A percentile compares a stretch with the other conserved stretches of the same genome.
phyloP scores from a whole-genome alignment of 2,329 filamentous ascomycete species.

The Beauveria sp. region DNA sequence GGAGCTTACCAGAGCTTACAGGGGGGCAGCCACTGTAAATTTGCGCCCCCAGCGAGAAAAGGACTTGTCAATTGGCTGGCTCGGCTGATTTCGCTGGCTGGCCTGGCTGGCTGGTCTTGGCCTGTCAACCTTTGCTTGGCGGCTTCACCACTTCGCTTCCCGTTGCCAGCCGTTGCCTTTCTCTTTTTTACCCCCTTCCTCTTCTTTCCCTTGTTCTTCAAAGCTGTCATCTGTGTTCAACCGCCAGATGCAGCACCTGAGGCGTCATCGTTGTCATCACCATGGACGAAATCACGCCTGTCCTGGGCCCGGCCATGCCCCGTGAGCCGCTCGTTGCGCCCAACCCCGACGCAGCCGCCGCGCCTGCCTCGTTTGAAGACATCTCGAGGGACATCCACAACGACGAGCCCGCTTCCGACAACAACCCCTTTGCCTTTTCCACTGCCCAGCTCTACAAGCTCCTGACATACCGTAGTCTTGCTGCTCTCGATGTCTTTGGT shows the following conservation, averaged over 20 bases:
- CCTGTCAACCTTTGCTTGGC: background rate
- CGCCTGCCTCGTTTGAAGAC: slow-evolving; percentile 3
- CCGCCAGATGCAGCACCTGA: slow-evolving; percentile 14
- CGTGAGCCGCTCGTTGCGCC: slow-evolving; percentile 1
- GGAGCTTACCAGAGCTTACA: background rate
- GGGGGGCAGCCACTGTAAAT: background rate
- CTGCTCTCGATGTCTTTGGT: slow-evolving; percentile 44
- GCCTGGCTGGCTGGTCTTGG: background rate
- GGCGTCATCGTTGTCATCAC: slow-evolving; percentile 13
- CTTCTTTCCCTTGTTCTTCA: background rate
- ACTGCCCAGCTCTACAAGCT: slow-evolving; percentile 47
- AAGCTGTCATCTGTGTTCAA: background rate
- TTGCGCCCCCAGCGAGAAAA: background rate
- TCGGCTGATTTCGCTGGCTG: too few relatives aligned
- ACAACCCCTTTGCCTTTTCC: slow-evolving; percentile 45
- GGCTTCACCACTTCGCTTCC: background rate
- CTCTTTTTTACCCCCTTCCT: background rate
- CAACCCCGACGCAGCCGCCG: background rate
- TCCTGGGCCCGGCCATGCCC: slow-evolving; percentile 6
- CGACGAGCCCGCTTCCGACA: slow-evolving; percentile 23
- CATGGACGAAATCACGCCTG: slow-evolving; percentile 25
- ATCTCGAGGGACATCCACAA: slow-evolving; percentile 19
- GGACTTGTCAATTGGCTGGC: background rate
- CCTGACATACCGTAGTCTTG: slow-evolving; percentile 40
- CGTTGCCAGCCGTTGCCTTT: background rate